These are phyloP conservation scores for Geoglossum cookeanum DNA, from an alignment of 2,329 filamentous ascomycete genomes.

Conservation along the genomic window DNA sequence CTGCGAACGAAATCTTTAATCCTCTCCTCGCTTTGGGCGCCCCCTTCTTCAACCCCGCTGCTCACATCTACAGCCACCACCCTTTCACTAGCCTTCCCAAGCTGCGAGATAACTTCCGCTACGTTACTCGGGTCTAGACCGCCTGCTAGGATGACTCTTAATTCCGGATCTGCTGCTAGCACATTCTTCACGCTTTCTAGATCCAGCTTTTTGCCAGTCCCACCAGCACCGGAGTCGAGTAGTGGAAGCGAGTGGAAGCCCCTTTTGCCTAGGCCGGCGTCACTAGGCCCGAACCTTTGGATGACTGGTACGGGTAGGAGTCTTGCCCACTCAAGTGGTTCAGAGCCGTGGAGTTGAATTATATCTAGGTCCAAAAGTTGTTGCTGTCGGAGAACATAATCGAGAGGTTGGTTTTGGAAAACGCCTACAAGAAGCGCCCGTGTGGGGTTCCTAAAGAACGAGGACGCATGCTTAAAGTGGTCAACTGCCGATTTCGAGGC, in stretches of 20 bases:
- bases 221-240: slow-evolving; percentile 70
- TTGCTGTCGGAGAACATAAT: slow-evolving; percentile 64
- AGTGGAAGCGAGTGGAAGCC: slow-evolving; percentile 73
- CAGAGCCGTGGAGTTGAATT: slow-evolving; percentile 81
- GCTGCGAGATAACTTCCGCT: slow-evolving; percentile 37
- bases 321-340: slow-evolving; percentile 79
- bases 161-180: slow-evolving; percentile 46
- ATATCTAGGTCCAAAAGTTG: slow-evolving; percentile 61
- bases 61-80: slow-evolving; percentile 81
- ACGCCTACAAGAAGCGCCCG: slow-evolving; percentile 77
- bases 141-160: slow-evolving; percentile 67
- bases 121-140: slow-evolving; percentile 72
- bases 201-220: slow-evolving; percentile 62
- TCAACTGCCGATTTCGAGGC: slow-evolving; percentile 27
- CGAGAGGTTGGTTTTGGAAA: slow-evolving; percentile 77
- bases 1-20: slow-evolving; percentile 64
- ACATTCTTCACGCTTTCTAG: slow-evolving; percentile 45
- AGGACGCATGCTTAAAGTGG: slow-evolving; percentile 46
- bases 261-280: slow-evolving; percentile 49
- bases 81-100: slow-evolving; percentile 40
- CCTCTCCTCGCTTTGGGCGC: slow-evolving; percentile 60
- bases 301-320: slow-evolving; percentile 88
- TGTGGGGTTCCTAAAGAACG: slow-evolving; percentile 28
- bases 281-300: slow-evolving; percentile 59
- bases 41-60: slow-evolving; percentile 76